Evolutionary conservation across 2,329 filamentous ascomycete species (phyloP).

Genomic region (Ustilaginoidea virens): DNA sequence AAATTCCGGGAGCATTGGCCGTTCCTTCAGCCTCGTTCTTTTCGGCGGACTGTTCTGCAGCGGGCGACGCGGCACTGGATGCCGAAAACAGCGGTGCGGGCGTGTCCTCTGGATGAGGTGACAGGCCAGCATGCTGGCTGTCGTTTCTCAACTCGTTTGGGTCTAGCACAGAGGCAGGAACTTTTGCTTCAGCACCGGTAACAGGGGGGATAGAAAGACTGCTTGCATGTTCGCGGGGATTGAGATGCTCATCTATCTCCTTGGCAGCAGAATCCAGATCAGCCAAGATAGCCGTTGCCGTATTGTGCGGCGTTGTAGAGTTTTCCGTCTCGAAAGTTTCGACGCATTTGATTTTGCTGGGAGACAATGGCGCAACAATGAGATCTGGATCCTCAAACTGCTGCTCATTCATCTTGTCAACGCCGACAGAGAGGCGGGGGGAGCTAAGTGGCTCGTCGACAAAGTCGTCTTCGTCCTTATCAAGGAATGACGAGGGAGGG

Average conservation of each 20-base stretch:
- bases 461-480: conserved; percentile 55
- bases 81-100: conserved; percentile 44
- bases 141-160: conserved; percentile 5
- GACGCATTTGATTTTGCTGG: conserved; percentile 21
- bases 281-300: no score
- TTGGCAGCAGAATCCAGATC: conserved; percentile 1
- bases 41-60: conserved; percentile 1
- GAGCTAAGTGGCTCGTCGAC: conserved; percentile 66
- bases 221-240: neutral
- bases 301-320: neutral
- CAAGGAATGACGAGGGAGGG: conserved; percentile 16
- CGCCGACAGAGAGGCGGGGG: conserved; percentile 44
- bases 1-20: conserved; percentile 2
- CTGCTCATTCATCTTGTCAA: conserved; percentile 35
- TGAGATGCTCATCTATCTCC: conserved; percentile 1
- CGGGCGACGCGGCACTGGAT: neutral
- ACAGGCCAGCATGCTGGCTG: conserved; percentile 16
- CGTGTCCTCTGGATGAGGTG: conserved; percentile 49
- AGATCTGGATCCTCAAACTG: conserved; percentile 41
- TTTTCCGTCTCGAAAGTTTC: conserved; percentile 1
- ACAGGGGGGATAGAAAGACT: neutral
- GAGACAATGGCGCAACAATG: conserved; percentile 42
- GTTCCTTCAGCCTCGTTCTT: neutral
- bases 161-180: conserved; percentile 4
- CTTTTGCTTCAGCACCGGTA: conserved; percentile 7